Evolutionary conservation across 306 rosid species (phyloP).

Genomic region (Inga leiocalycina): DNA sequence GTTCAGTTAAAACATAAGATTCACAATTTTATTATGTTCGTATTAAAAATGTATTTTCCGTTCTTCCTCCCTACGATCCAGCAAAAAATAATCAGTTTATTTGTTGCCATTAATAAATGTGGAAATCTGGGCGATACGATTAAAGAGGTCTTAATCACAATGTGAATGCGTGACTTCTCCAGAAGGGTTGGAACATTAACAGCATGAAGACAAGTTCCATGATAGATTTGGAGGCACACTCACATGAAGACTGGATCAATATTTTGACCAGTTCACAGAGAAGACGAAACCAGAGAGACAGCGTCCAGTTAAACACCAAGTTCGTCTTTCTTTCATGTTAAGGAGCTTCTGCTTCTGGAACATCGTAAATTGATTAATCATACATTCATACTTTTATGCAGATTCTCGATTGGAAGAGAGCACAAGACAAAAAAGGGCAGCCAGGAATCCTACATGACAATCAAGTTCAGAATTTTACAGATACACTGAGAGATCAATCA

Average conservation of each 20-base stretch:
- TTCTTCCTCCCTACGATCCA: not conserved
- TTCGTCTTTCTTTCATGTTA: conserved; percentile 11
- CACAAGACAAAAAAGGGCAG: not conserved
- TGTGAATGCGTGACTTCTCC: not conserved
- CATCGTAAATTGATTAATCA: too few relatives aligned
- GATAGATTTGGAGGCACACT: not conserved
- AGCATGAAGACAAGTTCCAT: not conserved
- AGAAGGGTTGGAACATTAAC: not conserved
- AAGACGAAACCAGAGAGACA: conserved; percentile 12
- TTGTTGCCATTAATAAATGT: not conserved
- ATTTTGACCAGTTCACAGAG: conserved; percentile 17
- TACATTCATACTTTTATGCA: too few relatives aligned
- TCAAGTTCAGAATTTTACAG: conserved; percentile 2
- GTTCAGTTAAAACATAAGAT: too few relatives aligned
- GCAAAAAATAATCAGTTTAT: not conserved
- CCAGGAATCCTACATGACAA: not conserved
- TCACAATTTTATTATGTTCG: not conserved
- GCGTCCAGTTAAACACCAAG: conserved; percentile 2
- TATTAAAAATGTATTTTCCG: not conserved
- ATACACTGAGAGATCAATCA: not conserved
- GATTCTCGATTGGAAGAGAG: not conserved
- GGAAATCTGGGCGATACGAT: not conserved
- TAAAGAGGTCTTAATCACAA: not conserved
- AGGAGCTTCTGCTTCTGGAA: too few relatives aligned
- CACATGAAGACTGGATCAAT: not conserved